phyloP scores from a whole-genome alignment of 768 basidiomycete genomes.

The Termitomyces sp. region DNA sequence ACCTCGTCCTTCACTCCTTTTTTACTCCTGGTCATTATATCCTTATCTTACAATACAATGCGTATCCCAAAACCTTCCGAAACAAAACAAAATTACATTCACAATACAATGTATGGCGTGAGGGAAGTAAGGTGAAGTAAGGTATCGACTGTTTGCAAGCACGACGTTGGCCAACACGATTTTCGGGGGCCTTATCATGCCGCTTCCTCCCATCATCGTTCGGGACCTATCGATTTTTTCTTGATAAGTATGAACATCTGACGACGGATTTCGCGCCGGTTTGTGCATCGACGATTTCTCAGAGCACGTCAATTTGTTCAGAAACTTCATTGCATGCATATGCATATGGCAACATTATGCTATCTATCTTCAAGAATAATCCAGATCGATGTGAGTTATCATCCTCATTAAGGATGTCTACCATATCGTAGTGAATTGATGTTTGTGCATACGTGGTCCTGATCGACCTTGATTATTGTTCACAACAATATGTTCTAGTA shows the following conservation, averaged over 20 bases:
- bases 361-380: too few species aligned
- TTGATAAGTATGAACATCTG: constrained; percentile 1
- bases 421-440: too few species aligned
- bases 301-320: too few species aligned
- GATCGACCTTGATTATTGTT: neutral
- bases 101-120: neutral
- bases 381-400: too few species aligned
- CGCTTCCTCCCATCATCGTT: neutral
- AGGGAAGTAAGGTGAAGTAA: too few species aligned
- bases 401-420: too few species aligned
- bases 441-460: too few species aligned
- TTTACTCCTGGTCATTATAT: neutral
- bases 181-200: neutral
- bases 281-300: neutral
- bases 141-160: too few species aligned
- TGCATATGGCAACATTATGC: too few species aligned
- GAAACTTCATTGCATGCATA: too few species aligned
- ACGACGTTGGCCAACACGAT: too few species aligned
- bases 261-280: constrained; percentile 2
- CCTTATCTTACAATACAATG: neutral
- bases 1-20: constrained; percentile 2
- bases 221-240: neutral
- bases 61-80: neutral
- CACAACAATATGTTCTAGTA: neutral
- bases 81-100: neutral